Conservation (phyloP, 2,329 filamentous ascomycete genomes). For the Fusarium succisae region DNA sequence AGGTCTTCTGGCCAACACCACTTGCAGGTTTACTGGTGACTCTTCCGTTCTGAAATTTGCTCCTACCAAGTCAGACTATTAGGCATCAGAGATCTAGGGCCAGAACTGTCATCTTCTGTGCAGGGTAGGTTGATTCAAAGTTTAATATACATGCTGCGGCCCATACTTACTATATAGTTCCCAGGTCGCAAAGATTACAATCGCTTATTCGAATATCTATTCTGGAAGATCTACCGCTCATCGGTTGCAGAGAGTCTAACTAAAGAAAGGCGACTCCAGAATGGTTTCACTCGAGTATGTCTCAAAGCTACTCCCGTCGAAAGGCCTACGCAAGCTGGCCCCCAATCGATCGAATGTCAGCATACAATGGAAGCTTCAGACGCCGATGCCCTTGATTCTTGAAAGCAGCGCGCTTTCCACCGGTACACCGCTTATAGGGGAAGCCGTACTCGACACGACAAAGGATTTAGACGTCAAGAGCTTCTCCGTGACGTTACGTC, state of each 20-base stretch:
- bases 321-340: neutral
- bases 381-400: neutral
- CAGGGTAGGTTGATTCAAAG: neutral
- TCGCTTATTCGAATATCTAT: neutral
- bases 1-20: neutral
- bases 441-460: neutral
- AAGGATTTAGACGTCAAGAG: neutral
- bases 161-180: neutral
- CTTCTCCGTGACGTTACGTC: neutral
- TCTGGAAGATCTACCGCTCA: accelerated
- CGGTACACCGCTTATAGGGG: neutral
- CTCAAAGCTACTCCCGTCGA: neutral
- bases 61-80: neutral
- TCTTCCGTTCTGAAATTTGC: no score
- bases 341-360: neutral
- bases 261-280: accelerated
- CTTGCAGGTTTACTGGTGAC: neutral
- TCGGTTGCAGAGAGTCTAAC: neutral
- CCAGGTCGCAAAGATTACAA: accelerated
- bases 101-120: neutral
- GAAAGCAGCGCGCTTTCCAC: neutral
- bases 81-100: neutral
- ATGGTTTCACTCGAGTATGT: neutral
- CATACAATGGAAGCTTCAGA: neutral
- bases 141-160: no score